These are phyloP conservation scores for Cladorrhinum sp. DNA, from an alignment of 2,329 filamentous ascomycete species.

Conservation along the genomic window DNA sequence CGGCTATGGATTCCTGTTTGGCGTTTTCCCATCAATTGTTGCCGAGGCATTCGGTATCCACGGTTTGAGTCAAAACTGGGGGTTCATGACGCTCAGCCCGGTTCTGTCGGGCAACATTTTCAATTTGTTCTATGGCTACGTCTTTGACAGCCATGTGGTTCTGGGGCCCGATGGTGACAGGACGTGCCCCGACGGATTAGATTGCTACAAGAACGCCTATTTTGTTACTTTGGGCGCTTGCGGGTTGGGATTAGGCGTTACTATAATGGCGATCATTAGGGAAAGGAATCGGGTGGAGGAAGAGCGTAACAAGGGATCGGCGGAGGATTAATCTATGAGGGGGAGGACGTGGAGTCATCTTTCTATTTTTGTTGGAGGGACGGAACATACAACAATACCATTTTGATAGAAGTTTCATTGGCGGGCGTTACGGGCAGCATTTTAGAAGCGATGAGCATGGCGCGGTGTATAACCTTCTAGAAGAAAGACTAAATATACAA, in stretches of 20 bases:
- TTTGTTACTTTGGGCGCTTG: conserved; percentile 73
- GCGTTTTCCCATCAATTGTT: conserved; percentile 84
- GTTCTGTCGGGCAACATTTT: conserved; percentile 87
- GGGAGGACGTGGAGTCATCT: background rate
- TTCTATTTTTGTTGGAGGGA: background rate
- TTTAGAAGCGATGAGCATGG: too few relatives aligned
- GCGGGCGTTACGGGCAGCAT: background rate
- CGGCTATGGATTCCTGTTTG: conserved; percentile 90
- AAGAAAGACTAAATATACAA: too few relatives aligned
- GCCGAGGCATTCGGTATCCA: conserved; percentile 89
- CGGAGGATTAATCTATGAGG: conserved; percentile 38
- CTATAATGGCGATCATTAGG: conserved; percentile 66
- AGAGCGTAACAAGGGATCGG: conserved; percentile 33
- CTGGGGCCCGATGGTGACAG: conserved; percentile 66
- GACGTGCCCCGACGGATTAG: conserved; percentile 71
- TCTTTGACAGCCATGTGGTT: conserved; percentile 78
- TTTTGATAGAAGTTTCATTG: background rate
- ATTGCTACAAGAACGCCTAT: conserved; percentile 81
- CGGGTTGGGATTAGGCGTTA: conserved; percentile 64
- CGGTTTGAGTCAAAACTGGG: conserved; percentile 93
- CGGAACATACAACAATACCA: background rate
- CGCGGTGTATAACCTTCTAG: too few relatives aligned
- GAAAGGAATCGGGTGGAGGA: conserved; percentile 45
- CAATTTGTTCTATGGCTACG: conserved; percentile 82
- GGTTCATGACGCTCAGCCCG: conserved; percentile 85